Evolutionary conservation across 2,329 filamentous ascomycete species (phyloP).

Genomic region (Beauveria sp.): DNA sequence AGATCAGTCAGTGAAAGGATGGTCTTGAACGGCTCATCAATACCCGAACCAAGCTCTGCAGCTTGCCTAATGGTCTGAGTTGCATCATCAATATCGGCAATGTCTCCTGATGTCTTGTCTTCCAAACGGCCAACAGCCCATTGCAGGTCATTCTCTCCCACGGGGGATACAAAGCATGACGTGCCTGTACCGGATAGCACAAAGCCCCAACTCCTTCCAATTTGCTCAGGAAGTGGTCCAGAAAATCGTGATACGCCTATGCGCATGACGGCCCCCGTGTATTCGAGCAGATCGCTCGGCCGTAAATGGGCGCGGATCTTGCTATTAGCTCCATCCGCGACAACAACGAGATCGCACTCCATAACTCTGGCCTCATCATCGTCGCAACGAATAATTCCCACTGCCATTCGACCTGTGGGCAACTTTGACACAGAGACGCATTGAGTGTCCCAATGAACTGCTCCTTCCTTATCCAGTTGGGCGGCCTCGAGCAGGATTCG

Average conservation of each 20-base stretch:
- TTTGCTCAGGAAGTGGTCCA: conserved; percentile 22
- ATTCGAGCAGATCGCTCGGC: conserved; percentile 31
- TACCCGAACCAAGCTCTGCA: conserved; percentile 24
- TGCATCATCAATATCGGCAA: conserved; percentile 16
- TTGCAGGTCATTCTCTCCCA: conserved; percentile 31
- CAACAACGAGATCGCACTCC: conserved; percentile 35
- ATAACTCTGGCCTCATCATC: conserved; percentile 12
- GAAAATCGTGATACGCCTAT: conserved; percentile 31
- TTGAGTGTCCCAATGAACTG: conserved; percentile 20
- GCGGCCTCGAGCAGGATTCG: conserved; percentile 24
- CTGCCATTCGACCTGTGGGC: conserved; percentile 18
- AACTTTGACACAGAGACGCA: conserved; percentile 20
- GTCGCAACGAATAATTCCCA: conserved; percentile 13
- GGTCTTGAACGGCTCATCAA: conserved; percentile 31
- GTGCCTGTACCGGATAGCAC: conserved; percentile 30
- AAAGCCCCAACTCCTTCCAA: conserved; percentile 32
- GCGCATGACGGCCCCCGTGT: conserved; percentile 31
- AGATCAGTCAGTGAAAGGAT: conserved; percentile 32
- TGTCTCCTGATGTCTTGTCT: conserved; percentile 12
- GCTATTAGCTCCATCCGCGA: conserved; percentile 36
- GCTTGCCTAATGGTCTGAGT: conserved; percentile 24
- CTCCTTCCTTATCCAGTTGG: conserved; percentile 10
- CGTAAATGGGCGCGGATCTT: conserved; percentile 31
- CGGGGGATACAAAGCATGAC: conserved; percentile 36
- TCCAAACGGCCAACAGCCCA: conserved; percentile 35